These are phyloP conservation scores for Eustoma russellianum DNA, from an alignment of 257 asterid genomes.

Conservation along the genomic window DNA sequence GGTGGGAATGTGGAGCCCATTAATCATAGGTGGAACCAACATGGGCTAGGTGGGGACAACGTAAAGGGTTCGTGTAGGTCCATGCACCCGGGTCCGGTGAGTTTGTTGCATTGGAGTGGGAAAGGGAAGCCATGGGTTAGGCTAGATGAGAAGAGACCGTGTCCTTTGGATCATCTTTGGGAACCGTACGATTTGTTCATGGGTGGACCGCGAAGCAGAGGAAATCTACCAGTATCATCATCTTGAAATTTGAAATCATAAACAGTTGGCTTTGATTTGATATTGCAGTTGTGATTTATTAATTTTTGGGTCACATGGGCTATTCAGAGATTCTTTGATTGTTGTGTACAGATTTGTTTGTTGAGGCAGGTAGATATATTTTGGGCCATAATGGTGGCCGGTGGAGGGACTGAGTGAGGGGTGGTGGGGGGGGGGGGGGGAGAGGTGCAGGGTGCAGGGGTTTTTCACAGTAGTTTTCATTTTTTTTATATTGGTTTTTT, in stretches of 20 bases:
- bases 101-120: constrained; percentile 75
- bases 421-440: background rate
- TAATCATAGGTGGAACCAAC: constrained; percentile 73
- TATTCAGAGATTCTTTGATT: constrained; percentile 24
- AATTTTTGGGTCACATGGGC: constrained; percentile 6
- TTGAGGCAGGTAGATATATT: background rate
- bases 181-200: constrained; percentile 59
- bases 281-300: constrained; percentile 30
- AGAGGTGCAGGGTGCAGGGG: background rate
- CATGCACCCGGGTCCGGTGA: constrained; percentile 74
- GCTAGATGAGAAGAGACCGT: constrained; percentile 54
- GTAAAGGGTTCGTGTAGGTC: constrained; percentile 66
- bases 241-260: constrained; percentile 9
- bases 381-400: too few relatives aligned
- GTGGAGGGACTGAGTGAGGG: background rate
- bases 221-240: constrained; percentile 19
- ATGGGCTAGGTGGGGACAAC: constrained; percentile 79
- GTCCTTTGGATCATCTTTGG: constrained; percentile 74
- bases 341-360: constrained; percentile 44
- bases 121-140: constrained; percentile 81
- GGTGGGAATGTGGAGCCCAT: constrained; percentile 68
- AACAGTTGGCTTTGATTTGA: constrained; percentile 17
- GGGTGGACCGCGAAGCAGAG: constrained; percentile 15
- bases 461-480: background rate
- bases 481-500: too few relatives aligned